Percentiles rank a stretch among this genome's conserved stretches.
Evolutionary conservation across 2,329 filamentous ascomycete species (phyloP).

Genomic region (Cladosporium sp.): DNA sequence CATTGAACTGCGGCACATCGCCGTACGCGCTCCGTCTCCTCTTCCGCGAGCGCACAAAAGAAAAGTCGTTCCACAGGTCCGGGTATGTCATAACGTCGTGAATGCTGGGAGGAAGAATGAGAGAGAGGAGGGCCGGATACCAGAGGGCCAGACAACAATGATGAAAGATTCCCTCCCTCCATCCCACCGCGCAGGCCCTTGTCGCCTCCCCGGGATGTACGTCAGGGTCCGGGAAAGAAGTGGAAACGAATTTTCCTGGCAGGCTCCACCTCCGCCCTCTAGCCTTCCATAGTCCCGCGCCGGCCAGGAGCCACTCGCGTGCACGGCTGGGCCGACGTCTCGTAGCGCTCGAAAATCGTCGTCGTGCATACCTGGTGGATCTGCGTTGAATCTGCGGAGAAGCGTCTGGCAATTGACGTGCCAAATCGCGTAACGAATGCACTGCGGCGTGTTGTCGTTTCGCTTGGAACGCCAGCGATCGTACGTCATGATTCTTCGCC

Average conservation of each 20-base stretch:
- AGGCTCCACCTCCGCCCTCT: conserved; percentile 9
- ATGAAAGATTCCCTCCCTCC: conserved; percentile 8
- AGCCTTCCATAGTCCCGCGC: conserved; percentile 1
- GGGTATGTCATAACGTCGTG: conserved; percentile 7
- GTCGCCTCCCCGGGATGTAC: neutral
- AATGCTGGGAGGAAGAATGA: neutral
- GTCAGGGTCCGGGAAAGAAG: conserved; percentile 9
- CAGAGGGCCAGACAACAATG: neutral
- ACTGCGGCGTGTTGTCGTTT: too few species aligned
- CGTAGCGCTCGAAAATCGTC: neutral
- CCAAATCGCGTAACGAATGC: too few species aligned
- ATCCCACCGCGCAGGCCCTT: neutral
- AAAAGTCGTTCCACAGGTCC: conserved; percentile 5
- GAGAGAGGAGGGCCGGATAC: neutral
- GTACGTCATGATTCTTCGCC: neutral
- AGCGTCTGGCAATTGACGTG: too few species aligned
- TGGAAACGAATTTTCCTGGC: conserved; percentile 9
- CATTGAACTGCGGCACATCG: conserved; percentile 2
- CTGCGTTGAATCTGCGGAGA: too few species aligned
- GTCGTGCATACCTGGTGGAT: too few species aligned
- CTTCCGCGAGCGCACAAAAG: conserved; percentile 3
- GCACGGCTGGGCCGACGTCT: conserved; percentile 7
- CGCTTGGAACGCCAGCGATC: neutral
- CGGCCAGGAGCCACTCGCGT: neutral
- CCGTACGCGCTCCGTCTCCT: neutral